Base-by-base conservation (phyloP, 1,284 basidiomycete species). In the Inonotus obliquus region DNA sequence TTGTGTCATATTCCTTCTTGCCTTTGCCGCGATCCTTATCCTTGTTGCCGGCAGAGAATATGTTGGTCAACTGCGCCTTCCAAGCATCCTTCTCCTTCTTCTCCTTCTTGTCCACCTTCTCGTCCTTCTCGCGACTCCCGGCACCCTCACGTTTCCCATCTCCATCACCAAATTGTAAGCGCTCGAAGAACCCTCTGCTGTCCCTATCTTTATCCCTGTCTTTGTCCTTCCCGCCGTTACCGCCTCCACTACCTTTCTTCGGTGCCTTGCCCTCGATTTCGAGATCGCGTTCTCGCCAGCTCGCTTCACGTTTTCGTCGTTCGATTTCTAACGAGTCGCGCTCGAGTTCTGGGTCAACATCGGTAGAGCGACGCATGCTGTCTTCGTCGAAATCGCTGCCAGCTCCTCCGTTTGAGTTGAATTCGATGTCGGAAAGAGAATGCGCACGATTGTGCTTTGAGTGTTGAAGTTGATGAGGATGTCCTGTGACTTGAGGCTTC, bases 31-130 rank as follows among this genome's bases (percentile, higher is more conserved):
- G 47, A 11, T 58, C 57, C 23, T 57, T 72, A 25, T 73, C 75
- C 64, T 61, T 71, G 7, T 75, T 69, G 7, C 73, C 53, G 61
- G 71, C 72, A 76, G 58, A 75, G 71, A 53, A 77, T 78, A 86
- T 84, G 84, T 66, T 85, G 82, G 0, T 78, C 75, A 60, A 62
- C 38, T 58, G 61, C 17, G 47, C 38, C 35, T 60, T 63, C 62
- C 52, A 51, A 25, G 60, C 59, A 17, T 58, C 61, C 35, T 59
- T 62, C 77, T 79, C 67, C 77, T 79, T 60, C 32, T 27, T 51
- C 63, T 76, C 76, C 67, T 74, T 78, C 69, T 71, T 78, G 59
- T 77, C 74, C 57, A 73, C 61, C 51, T 41, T 52, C 29, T 52
- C 27, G 69, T 67, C 66, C 61, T 60, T 72, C 74, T 74, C 71